Conservation (phyloP, 2,329 filamentous ascomycete species). For the Aspergillus intermedius region DNA sequence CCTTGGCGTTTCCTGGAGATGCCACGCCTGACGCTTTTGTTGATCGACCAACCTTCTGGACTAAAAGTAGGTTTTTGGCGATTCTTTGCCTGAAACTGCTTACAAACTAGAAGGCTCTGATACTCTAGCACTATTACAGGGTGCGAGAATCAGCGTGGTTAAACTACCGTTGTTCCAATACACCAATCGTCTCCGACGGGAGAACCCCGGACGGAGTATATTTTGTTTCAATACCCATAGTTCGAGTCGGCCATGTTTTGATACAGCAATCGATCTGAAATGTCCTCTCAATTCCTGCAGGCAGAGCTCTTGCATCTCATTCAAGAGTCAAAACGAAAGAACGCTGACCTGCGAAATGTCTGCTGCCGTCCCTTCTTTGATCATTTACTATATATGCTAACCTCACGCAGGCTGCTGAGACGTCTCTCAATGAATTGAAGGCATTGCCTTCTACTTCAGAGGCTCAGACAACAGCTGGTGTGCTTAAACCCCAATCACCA, state of each 20-base stretch:
- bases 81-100: neutral
- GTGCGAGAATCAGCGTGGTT: neutral
- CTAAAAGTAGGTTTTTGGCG: neutral
- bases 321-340: constrained; percentile 92
- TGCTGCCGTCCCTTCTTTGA: constrained; percentile 7
- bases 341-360: constrained; percentile 75
- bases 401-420: constrained; percentile 70
- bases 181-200: neutral
- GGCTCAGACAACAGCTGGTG: constrained; percentile 65
- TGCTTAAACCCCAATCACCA: constrained; percentile 10
- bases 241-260: constrained; percentile 24
- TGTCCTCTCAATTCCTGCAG: constrained; percentile 86
- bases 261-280: constrained; percentile 42
- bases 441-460: constrained; percentile 67
- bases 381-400: constrained; percentile 18
- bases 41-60: constrained; percentile 6
- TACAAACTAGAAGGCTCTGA: neutral
- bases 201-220: neutral
- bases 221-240: too few relatives aligned
- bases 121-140: neutral
- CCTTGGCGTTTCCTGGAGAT: constrained; percentile 16
- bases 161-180: neutral
- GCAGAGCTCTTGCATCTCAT: constrained; percentile 85
- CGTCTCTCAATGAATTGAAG: constrained; percentile 85
- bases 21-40: constrained; percentile 8